A percentile compares a stretch with the other conserved stretches of the same genome.
Conservation (phyloP, 495 filamentous ascomycete species). For the Neurospora sp. region DNA sequence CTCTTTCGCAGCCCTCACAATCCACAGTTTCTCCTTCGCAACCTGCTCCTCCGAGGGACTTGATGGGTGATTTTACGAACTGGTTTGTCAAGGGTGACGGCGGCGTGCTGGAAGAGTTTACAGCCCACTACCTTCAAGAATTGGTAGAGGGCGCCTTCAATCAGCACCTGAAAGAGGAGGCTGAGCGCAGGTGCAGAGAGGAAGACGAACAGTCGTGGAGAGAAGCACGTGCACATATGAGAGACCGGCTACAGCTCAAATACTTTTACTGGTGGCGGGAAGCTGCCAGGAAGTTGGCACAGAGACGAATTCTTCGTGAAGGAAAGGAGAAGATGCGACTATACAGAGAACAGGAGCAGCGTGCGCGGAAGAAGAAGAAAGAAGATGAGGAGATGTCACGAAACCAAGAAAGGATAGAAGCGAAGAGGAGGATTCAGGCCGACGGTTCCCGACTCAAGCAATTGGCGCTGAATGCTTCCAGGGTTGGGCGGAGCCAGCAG, state of each 20-base stretch:
- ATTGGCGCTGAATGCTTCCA: conserved; percentile 5
- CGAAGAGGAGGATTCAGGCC: conserved; percentile 12
- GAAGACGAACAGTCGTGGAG: conserved; percentile 30
- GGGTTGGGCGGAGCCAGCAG: background rate
- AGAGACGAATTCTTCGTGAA: conserved; percentile 25
- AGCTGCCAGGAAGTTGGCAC: conserved; percentile 19
- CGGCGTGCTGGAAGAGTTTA: conserved; percentile 33
- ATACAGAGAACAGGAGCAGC: conserved; percentile 18
- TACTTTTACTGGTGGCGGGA: conserved; percentile 41
- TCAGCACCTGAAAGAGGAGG: conserved; percentile 25
- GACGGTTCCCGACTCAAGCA: conserved; percentile 8
- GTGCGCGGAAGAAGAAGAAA: conserved; percentile 16
- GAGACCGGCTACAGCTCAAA: conserved; percentile 32
- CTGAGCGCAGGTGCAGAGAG: conserved; percentile 25
- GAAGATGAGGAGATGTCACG: conserved; percentile 24
- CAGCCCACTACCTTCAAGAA: conserved; percentile 23
- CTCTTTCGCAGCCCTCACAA: background rate
- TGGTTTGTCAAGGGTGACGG: conserved; percentile 37
- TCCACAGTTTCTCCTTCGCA: background rate
- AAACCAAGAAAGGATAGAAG: conserved; percentile 12
- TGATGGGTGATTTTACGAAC: conserved; percentile 30
- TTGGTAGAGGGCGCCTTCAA: conserved; percentile 23
- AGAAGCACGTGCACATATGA: conserved; percentile 28
- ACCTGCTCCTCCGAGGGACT: conserved; percentile 14
- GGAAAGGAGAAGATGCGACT: conserved; percentile 20